Evolutionary conservation across 1,284 basidiomycete genomes (phyloP).

Genomic region (Marasmius sp.): DNA sequence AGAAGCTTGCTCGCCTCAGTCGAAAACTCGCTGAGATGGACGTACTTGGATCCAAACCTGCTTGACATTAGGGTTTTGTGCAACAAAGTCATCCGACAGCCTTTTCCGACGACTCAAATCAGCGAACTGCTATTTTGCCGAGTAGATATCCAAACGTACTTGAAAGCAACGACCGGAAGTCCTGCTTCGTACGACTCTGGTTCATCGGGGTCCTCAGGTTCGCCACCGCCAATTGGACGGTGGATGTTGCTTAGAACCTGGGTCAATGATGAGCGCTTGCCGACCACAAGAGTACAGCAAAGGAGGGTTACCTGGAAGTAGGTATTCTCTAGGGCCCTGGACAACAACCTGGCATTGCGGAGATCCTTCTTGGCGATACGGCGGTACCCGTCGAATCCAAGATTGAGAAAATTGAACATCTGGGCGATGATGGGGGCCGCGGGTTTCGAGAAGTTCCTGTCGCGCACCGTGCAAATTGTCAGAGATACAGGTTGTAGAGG

Average conservation of each 20-base stretch:
- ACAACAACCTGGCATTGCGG: conserved; percentile 62
- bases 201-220: conserved; percentile 30
- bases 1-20: no score
- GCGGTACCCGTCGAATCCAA: conserved; percentile 52
- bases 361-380: conserved; percentile 57
- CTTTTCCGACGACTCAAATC: conserved; percentile 15
- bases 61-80: conserved; percentile 53
- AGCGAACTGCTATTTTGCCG: neutral
- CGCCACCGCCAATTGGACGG: conserved; percentile 20
- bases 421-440: conserved; percentile 66
- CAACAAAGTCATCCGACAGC: conserved; percentile 57
- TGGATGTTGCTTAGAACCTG: conserved; percentile 43
- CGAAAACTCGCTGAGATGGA: no score
- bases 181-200: conserved; percentile 51
- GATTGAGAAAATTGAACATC: conserved; percentile 71
- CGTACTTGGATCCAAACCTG: conserved; percentile 61
- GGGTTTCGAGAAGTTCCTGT: conserved; percentile 64
- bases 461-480: conserved; percentile 32
- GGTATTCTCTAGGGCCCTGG: conserved; percentile 64
- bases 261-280: neutral
- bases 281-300: neutral
- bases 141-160: conserved; percentile 24
- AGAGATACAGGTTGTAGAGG: neutral
- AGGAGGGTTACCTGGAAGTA: conserved; percentile 34
- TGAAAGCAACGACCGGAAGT: conserved; percentile 74